These are phyloP conservation scores for Phytophthora nicotianae DNA, from an alignment of 352 stramenopile species.

Conservation along the genomic window DNA sequence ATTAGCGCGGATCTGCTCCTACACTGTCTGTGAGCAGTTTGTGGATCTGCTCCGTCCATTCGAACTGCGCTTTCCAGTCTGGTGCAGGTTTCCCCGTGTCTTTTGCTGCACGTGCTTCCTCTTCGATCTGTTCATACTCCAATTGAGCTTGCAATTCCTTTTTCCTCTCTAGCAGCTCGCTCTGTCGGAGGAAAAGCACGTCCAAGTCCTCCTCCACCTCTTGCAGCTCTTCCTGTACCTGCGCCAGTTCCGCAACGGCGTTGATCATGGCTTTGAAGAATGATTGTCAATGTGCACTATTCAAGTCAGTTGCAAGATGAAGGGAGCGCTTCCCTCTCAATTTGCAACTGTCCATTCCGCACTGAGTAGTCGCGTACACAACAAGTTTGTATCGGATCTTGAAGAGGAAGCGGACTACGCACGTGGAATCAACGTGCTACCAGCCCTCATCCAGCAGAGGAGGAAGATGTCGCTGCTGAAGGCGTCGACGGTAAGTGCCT, in stretches of 20 bases:
- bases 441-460: too few relatives aligned
- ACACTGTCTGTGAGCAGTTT: slow-evolving; percentile 37
- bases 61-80: slow-evolving; percentile 50
- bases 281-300: slow-evolving; percentile 18
- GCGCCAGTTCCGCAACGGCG: slow-evolving; percentile 43
- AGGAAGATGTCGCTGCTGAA: slow-evolving; percentile 81
- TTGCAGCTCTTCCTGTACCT: slow-evolving; percentile 61
- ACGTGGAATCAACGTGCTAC: slow-evolving; percentile 21
- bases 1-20: neutral
- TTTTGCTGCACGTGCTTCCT: neutral
- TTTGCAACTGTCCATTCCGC: slow-evolving; percentile 32
- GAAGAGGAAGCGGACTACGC: slow-evolving; percentile 21
- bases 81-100: neutral
- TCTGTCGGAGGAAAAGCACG: slow-evolving; percentile 54
- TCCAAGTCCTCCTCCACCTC: slow-evolving; percentile 62
- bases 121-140: slow-evolving; percentile 10
- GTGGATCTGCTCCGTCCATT: slow-evolving; percentile 47
- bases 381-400: slow-evolving; percentile 36
- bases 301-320: slow-evolving; percentile 10
- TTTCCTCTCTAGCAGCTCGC: slow-evolving; percentile 55
- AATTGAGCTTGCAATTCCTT: slow-evolving; percentile 45
- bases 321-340: slow-evolving; percentile 24
- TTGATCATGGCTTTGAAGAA: slow-evolving; percentile 31
- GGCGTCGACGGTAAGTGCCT: slow-evolving; percentile 61
- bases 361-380: slow-evolving; percentile 11